Conservation (phyloP, 495 filamentous ascomycete species). For the Halenospora varia region DNA sequence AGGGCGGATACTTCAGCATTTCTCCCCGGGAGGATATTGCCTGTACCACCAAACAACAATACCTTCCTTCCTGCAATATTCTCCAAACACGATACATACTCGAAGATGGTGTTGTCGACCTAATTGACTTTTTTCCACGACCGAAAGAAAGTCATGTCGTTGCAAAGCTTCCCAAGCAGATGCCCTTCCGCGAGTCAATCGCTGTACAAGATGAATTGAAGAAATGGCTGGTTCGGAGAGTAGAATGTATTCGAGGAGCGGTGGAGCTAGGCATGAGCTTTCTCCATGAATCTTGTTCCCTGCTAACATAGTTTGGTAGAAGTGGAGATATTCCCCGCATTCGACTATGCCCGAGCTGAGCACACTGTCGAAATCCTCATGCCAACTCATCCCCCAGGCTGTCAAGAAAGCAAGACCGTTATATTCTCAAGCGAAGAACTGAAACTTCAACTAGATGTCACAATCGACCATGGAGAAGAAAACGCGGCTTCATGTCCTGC, state of each 20-base stretch:
- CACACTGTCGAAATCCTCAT: constrained; percentile 50
- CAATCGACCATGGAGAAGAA: constrained; percentile 52
- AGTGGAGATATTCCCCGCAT: constrained; percentile 66
- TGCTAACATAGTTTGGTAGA: constrained; percentile 26
- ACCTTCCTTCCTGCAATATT: constrained; percentile 66
- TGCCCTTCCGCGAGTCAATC: constrained; percentile 46
- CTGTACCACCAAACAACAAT: constrained; percentile 64
- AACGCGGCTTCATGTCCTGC: constrained; percentile 40
- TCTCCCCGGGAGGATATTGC: constrained; percentile 38
- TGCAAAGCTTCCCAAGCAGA: constrained; percentile 37
- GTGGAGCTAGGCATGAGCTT: constrained; percentile 44
- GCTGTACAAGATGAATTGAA: constrained; percentile 50
- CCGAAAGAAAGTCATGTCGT: constrained; percentile 35
- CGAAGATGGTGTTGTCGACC: constrained; percentile 65
- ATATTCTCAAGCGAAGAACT: constrained; percentile 54
- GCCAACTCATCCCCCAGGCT: constrained; percentile 30
- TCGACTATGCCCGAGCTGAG: constrained; percentile 58
- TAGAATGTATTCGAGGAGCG: constrained; percentile 62
- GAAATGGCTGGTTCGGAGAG: constrained; percentile 58
- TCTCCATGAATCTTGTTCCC: background rate
- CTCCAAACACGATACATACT: constrained; percentile 68
- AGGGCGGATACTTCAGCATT: constrained; percentile 67
- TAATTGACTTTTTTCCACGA: constrained; percentile 69
- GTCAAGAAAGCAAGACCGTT: constrained; percentile 47
- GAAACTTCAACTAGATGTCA: constrained; percentile 61